phyloP scores from a whole-genome alignment of 768 basidiomycete genomes.

The Nidularia sp. region DNA sequence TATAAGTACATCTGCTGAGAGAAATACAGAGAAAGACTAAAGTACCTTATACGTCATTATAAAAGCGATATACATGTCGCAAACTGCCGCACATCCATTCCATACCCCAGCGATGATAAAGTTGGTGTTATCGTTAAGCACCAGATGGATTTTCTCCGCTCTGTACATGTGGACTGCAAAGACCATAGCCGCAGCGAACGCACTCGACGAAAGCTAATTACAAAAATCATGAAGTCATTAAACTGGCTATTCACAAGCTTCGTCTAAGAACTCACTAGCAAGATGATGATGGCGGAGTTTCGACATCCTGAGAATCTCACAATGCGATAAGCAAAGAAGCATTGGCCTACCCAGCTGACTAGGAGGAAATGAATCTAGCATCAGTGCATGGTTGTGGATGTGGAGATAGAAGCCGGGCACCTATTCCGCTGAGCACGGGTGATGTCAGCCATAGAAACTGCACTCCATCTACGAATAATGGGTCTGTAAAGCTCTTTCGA shows the following conservation, averaged over 20 bases:
- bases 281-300: not conserved
- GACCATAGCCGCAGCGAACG: not conserved
- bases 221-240: not conserved
- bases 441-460: not conserved
- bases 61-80: not conserved
- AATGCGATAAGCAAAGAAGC: not conserved
- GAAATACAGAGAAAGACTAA: not conserved
- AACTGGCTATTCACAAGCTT: not conserved
- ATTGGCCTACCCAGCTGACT: not conserved
- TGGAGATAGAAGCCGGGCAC: not conserved
- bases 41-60: not conserved
- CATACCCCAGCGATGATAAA: not conserved
- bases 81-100: not conserved
- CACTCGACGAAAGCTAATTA: not conserved
- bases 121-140: not conserved
- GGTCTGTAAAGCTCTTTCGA: constrained; percentile 1
- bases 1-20: not conserved
- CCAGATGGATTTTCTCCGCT: not conserved
- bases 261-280: not conserved
- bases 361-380: not conserved
- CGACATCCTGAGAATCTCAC: not conserved
- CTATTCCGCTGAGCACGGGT: not conserved
- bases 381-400: not conserved
- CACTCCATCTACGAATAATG: not conserved
- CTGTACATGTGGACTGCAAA: not conserved